Evolutionary conservation across 441 rosid species (phyloP).

Genomic region (Lepidium campestre): DNA sequence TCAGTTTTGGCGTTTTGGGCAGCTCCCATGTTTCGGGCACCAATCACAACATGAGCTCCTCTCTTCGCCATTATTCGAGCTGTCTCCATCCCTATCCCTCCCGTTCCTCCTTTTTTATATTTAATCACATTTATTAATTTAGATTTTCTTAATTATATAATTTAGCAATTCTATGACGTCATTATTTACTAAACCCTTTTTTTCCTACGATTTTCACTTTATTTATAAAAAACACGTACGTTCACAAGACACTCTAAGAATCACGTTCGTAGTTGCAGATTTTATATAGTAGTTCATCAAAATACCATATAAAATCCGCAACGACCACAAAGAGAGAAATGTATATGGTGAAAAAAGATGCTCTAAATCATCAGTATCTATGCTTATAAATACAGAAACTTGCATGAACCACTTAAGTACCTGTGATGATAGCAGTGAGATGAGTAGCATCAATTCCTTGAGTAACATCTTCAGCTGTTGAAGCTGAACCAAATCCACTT

Average conservation of each 20-base stretch:
- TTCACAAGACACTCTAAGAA: too few relatives aligned
- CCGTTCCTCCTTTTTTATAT: conserved; percentile 59
- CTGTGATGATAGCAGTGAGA: conserved; percentile 77
- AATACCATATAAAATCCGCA: too few relatives aligned
- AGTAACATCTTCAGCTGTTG: conserved; percentile 84
- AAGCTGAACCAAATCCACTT: conserved; percentile 92
- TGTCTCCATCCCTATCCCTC: conserved; percentile 91
- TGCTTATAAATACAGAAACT: neutral
- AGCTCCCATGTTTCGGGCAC: conserved; percentile 69
- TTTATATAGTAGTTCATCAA: too few relatives aligned
- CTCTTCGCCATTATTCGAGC: conserved; percentile 65
- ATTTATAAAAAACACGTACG: too few relatives aligned
- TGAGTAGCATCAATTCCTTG: conserved; percentile 65
- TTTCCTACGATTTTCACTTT: too few relatives aligned
- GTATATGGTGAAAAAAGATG: too few relatives aligned
- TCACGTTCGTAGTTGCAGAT: too few relatives aligned
- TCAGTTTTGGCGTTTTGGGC: conserved; percentile 57
- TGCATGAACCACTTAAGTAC: conserved; percentile 18
- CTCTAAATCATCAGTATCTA: neutral
- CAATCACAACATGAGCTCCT: conserved; percentile 71
- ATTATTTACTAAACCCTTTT: too few relatives aligned
- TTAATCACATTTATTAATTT: too few relatives aligned
- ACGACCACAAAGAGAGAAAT: too few relatives aligned
- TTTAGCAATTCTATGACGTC: too few relatives aligned
- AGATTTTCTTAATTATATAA: too few relatives aligned